phyloP scores from a whole-genome alignment of 495 filamentous ascomycete genomes.

The Tuber melanosporum region DNA sequence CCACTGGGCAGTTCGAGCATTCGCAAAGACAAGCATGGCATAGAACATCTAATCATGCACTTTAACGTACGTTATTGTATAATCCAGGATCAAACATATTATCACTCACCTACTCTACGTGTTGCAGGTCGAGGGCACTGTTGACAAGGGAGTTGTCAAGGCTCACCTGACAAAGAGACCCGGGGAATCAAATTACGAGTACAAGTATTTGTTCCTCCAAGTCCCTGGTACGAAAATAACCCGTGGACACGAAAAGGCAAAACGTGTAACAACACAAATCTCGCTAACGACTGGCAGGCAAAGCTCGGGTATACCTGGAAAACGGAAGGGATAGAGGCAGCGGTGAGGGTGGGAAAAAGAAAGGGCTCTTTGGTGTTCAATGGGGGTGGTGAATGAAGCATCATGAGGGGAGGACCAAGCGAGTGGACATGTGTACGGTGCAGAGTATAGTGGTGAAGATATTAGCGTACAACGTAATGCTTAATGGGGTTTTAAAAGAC shows the following conservation, averaged over 20 bases:
- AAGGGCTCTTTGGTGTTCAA: conserved; percentile 59
- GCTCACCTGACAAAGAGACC: conserved; percentile 67
- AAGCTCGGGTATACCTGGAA: conserved; percentile 58
- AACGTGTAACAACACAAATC: conserved; percentile 6
- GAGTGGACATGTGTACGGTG: conserved; percentile 55
- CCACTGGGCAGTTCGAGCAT: conserved; percentile 51
- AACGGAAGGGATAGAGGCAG: conserved; percentile 47
- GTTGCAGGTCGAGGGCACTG: conserved; percentile 70
- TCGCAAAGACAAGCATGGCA: conserved; percentile 64
- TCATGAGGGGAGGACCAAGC: conserved; percentile 38
- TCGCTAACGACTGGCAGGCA: conserved; percentile 40
- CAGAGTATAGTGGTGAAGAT: conserved; percentile 45
- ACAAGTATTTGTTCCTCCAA: conserved; percentile 74
- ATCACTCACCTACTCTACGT: neutral
- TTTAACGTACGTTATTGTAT: conserved; percentile 61
- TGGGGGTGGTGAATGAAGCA: conserved; percentile 50
- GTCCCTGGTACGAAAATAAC: conserved; percentile 50
- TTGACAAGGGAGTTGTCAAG: conserved; percentile 64
- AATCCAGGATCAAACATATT: neutral
- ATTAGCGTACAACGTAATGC: conserved; percentile 23
- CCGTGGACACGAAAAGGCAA: conserved; percentile 6
- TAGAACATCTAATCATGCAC: conserved; percentile 76
- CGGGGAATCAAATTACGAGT: conserved; percentile 63
- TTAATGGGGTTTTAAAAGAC: conserved; percentile 17
- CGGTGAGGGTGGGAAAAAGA: conserved; percentile 46